Base-by-base conservation (phyloP, 2,329 filamentous ascomycete species). In the Penicillium digitatum region DNA sequence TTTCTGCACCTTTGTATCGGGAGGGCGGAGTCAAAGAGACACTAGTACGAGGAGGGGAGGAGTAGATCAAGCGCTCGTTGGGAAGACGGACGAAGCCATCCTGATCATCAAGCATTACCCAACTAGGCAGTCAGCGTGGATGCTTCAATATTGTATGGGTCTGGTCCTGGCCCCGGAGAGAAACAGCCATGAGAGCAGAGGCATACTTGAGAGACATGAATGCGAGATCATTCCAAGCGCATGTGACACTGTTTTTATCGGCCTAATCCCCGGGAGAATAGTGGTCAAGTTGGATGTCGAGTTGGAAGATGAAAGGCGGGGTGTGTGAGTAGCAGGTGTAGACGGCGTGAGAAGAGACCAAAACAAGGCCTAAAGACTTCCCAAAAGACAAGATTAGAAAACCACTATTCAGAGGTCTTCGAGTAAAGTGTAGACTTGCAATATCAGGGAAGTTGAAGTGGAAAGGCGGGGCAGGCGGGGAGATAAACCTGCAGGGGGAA, bases 41-140 rank as follows among this genome's bases (percentile, higher is more conserved):
- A 61, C 82, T 85, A 66, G 93, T 90, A 62, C 92, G 86, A 48
- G 87, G 85, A 54, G 89, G 87, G 43, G 90, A 91, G 63, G 85
- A 88, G 74, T 89, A 89, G 56, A 95, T 82, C 59, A 90, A 86
- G 64, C 86, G 86, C 78, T 97, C 93, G 70, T 88, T 86, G 42
- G 89, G 89, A 44, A 96, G 83, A 68, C 88, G 89, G 69, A 95
- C 87, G 74, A 96, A 94, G 56, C 87, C 85, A 57, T 81, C 77
- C 46, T 72, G 71, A 69, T 87, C 83, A 69, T 87, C 85, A 68
- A 95, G 85, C 92, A 96, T 96, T 43, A 96, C 93, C 93, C 93
- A 96, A 72, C 87, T 89, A 71, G 58, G 55, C 53, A 57, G 27
- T 55, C 24, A 54, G 52, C 39, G 26, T 34, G 12, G 18, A 44